Evolutionary conservation across 768 basidiomycete species (phyloP).

Genomic region (Lactarius pseudohatsudake): DNA sequence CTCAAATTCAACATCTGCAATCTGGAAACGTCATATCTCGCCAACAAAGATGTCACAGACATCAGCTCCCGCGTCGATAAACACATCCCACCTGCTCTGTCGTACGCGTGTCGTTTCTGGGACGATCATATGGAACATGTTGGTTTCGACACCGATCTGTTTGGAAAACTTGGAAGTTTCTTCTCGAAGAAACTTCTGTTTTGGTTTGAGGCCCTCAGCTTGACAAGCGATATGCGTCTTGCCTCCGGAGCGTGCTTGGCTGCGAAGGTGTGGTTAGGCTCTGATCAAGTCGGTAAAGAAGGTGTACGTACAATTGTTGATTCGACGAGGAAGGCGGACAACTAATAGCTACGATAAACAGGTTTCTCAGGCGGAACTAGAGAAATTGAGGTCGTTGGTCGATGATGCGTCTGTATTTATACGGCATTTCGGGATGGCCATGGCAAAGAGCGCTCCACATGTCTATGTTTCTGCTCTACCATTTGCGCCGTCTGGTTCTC

Average conservation of each 20-base stretch:
- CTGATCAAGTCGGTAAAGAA: not conserved
- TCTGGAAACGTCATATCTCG: not conserved
- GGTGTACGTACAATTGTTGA: not conserved
- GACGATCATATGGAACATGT: too few relatives aligned
- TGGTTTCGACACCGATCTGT: not conserved
- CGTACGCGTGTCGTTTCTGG: too few relatives aligned
- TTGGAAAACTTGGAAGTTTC: not conserved
- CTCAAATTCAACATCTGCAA: constrained; percentile 10
- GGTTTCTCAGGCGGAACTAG: too few relatives aligned
- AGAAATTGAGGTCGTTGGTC: too few relatives aligned
- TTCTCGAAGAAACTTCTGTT: not conserved
- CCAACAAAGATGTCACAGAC: not conserved
- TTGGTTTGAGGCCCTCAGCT: not conserved
- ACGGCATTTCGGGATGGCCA: too few relatives aligned
- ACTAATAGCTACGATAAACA: too few relatives aligned
- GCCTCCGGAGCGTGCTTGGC: not conserved
- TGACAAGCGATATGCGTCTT: not conserved
- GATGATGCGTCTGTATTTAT: too few relatives aligned
- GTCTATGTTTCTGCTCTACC: too few relatives aligned
- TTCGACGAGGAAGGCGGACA: not conserved
- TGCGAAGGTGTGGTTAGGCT: not conserved
- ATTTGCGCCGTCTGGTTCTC: too few relatives aligned
- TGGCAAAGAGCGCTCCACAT: too few relatives aligned
- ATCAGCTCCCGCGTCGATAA: not conserved
- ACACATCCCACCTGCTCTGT: too few relatives aligned